Evolutionary conservation across 2,329 filamentous ascomycete genomes (phyloP).

Genomic region (Sporothrix brunneoviolacea): DNA sequence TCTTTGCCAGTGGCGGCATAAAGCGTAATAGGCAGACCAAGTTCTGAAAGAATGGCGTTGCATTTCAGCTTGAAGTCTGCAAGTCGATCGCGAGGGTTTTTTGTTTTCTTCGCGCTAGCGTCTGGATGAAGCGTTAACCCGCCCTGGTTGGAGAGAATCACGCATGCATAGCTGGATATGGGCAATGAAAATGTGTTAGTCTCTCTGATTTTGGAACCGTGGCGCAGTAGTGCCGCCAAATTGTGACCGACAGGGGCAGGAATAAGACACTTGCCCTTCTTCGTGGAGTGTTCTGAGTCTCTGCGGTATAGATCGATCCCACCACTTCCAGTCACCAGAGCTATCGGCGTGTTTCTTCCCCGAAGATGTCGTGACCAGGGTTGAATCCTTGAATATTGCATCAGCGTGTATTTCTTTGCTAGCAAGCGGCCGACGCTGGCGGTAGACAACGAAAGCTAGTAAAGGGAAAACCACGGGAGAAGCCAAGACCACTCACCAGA

Average conservation of each 20-base stretch:
- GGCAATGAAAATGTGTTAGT: too few relatives aligned
- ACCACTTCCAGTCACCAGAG: constrained; percentile 89
- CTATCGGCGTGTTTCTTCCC: constrained; percentile 70
- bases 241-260: not conserved
- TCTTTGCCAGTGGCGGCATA: constrained; percentile 86
- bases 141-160: constrained; percentile 84
- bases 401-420: not conserved
- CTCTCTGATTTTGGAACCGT: too few relatives aligned
- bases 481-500: constrained; percentile 32
- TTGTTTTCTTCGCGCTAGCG: constrained; percentile 20
- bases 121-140: constrained; percentile 70
- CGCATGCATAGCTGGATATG: constrained; percentile 57
- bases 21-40: constrained; percentile 69
- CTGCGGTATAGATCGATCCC: constrained; percentile 64
- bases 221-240: not conserved
- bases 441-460: too few relatives aligned
- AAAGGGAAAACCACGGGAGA: too few relatives aligned
- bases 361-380: constrained; percentile 71
- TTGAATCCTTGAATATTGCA: constrained; percentile 61
- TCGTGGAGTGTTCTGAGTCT: constrained; percentile 61
- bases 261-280: constrained; percentile 49
- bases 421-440: too few relatives aligned
- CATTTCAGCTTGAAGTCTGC: constrained; percentile 79
- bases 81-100: constrained; percentile 60
- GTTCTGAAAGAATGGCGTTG: constrained; percentile 57